Evolutionary conservation across 2,329 filamentous ascomycete species (phyloP).

Genomic region (Diplodia intermedia): DNA sequence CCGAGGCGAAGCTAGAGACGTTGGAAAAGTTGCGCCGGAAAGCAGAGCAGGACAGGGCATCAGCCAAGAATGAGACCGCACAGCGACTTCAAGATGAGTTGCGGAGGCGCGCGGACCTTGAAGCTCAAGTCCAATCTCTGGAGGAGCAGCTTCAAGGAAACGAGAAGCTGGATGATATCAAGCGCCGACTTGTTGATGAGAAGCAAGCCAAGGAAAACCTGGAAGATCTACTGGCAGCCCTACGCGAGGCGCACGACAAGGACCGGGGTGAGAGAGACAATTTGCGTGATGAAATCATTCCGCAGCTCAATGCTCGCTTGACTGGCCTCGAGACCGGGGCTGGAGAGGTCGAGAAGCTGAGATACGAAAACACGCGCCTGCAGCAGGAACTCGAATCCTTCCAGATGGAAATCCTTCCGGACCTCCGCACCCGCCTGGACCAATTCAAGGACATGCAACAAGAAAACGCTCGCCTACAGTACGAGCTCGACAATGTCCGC

Average conservation of each 20-base stretch:
- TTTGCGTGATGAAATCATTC: conserved; percentile 85
- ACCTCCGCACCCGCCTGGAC: conserved; percentile 26
- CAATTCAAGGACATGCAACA: conserved; percentile 72
- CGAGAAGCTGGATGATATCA: conserved; percentile 78
- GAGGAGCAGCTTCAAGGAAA: conserved; percentile 74
- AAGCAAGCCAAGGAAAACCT: conserved; percentile 89
- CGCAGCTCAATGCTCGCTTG: conserved; percentile 75
- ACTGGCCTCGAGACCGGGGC: conserved; percentile 80
- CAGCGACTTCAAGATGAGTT: conserved; percentile 89
- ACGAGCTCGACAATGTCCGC: conserved; percentile 27
- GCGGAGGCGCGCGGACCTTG: conserved; percentile 73
- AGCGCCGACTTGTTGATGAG: conserved; percentile 83
- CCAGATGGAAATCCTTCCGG: conserved; percentile 26
- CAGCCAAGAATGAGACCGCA: conserved; percentile 82
- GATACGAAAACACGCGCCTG: conserved; percentile 82
- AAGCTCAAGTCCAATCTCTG: conserved; percentile 82
- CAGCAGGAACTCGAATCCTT: conserved; percentile 78
- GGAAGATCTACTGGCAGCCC: conserved; percentile 84
- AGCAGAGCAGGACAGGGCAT: conserved; percentile 89
- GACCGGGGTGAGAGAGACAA: conserved; percentile 90
- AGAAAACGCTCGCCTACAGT: conserved; percentile 73
- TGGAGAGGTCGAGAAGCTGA: conserved; percentile 72
- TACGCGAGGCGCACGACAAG: conserved; percentile 81
- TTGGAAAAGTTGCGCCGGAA: conserved; percentile 82
- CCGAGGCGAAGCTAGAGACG: conserved; percentile 67